Evolutionary conservation across 345 rosid species (phyloP).

Genomic region (Moringa oleifera): DNA sequence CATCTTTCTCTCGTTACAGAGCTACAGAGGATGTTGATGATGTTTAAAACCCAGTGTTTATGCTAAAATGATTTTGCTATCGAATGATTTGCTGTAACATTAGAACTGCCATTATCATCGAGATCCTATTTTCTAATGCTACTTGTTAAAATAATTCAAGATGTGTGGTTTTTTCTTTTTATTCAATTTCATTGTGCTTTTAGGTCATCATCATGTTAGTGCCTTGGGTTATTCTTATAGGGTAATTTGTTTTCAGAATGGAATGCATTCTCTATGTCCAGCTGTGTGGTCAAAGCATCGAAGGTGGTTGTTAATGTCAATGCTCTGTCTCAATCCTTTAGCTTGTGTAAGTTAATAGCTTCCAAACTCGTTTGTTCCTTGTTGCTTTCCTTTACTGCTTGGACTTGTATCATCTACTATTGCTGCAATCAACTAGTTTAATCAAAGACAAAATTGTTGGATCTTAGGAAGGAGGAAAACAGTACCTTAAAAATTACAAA

Average conservation of each 20-base stretch:
- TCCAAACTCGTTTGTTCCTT: neutral
- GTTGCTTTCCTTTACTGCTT: neutral
- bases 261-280: constrained; percentile 96
- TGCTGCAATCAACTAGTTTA: no score
- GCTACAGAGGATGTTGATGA: neutral
- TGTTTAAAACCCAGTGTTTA: neutral
- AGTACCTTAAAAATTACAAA: no score
- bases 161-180: no score
- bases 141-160: neutral
- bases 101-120: neutral
- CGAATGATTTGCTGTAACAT: neutral
- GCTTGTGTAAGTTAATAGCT: constrained; percentile 63
- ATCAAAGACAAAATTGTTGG: no score
- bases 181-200: no score
- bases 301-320: constrained; percentile 97
- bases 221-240: constrained; percentile 6
- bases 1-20: neutral
- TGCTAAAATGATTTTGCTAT: neutral
- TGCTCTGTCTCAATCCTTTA: constrained; percentile 87
- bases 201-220: no score
- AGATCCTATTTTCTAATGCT: neutral
- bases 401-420: neutral
- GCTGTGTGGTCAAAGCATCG: constrained; percentile 97
- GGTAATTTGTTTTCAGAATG: constrained; percentile 52
- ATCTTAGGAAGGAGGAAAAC: neutral